Conservation (phyloP, 768 basidiomycete species). For the Austroboletus eburneus region DNA sequence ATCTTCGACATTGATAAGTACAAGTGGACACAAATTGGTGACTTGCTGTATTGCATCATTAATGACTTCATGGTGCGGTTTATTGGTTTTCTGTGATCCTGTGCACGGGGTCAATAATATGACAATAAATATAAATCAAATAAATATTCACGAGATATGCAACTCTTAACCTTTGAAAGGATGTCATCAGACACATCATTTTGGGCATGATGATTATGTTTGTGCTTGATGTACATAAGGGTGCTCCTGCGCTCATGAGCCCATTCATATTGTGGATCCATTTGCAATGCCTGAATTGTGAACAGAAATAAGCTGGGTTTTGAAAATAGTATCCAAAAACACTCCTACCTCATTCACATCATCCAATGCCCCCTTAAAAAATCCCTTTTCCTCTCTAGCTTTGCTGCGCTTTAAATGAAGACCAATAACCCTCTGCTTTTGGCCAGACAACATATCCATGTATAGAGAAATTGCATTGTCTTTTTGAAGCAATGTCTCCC, state of each 20-base stretch:
- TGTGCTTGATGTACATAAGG: not conserved
- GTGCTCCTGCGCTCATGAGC: not conserved
- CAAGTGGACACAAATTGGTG: not conserved
- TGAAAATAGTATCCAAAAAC: no score
- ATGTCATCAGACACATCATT: not conserved
- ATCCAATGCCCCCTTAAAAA: not conserved
- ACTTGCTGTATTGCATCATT: not conserved
- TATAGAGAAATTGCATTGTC: not conserved
- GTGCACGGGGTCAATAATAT: no score
- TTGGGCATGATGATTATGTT: no score
- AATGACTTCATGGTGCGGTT: not conserved
- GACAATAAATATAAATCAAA: no score
- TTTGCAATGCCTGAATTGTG: not conserved
- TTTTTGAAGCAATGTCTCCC: not conserved
- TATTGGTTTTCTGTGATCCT: not conserved
- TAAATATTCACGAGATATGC: not conserved
- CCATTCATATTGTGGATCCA: not conserved
- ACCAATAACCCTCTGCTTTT: no score
- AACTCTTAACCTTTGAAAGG: not conserved
- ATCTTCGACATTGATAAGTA: not conserved
- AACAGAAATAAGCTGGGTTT: no score
- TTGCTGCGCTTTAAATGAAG: not conserved
- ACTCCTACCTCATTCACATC: not conserved
- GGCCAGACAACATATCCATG: not conserved
- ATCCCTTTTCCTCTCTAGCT: not conserved